Base-by-base conservation (phyloP, 208 protist species). In the Leishmania arabica region DNA sequence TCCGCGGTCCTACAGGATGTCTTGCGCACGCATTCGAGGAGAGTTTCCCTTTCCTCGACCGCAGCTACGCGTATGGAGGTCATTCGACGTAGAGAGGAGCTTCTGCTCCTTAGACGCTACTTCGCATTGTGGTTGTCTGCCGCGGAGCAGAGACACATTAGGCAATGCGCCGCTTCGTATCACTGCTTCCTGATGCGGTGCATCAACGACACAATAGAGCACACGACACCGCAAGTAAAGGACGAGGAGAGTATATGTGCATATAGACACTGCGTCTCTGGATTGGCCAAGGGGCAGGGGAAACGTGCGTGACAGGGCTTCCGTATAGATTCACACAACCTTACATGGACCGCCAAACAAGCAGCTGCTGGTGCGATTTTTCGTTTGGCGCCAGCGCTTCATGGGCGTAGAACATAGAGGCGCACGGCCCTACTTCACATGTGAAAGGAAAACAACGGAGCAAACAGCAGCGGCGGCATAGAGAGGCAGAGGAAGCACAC, bases 121-220 rank as follows among this genome's bases (percentile, higher is more conserved):
- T 86, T 71, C 51, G 9, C 58, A 17, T 9, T 75, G 56, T 86
- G 82, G 82, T 21, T 78, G 19, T 40, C 72, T n/a, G 77, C 72
- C 4, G 72, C 56, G 3, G 73, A 79, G 17, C 53, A 75, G 65
- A 47, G 82, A n/a, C 78, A 62, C 21, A 75, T 86, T 49, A 64
- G 77, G 82, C 70, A 79, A n/a, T 75, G 78, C 45, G 56, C 78
- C 45, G 74, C 72, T 31, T 75, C 77, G 78, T 86, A 86, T 58
- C 82, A 82, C 47, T 24, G 58, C 31, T 77, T 77, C 51, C 66
- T 86, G 9, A 68, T 86, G 62, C 51, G 77, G n/a, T 86, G 82
- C 74, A 60, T 86, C 37, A 68, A 58, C 31, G 78, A 82, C 13
- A 62, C 74, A 13, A 19, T 86, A 9, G 45, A 58, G 42, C 19